phyloP scores from a whole-genome alignment of 2,329 filamentous ascomycete species.

The Epichloe sibirici region DNA sequence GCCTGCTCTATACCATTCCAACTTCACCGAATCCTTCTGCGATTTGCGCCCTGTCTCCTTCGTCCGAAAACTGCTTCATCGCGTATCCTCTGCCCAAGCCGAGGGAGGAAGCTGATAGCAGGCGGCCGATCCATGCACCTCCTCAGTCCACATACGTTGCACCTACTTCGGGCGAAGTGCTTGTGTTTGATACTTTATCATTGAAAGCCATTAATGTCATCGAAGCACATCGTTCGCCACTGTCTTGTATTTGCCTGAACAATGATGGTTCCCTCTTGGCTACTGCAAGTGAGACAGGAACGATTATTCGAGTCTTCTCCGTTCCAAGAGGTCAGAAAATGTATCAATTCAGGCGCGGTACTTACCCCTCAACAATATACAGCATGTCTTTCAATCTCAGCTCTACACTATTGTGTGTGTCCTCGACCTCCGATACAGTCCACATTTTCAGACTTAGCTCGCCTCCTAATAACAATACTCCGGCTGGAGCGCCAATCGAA shows the following conservation, averaged over 20 bases:
- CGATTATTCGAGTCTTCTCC: slow-evolving; percentile 91
- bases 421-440: slow-evolving; percentile 89
- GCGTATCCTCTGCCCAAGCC: slow-evolving; percentile 80
- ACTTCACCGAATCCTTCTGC: slow-evolving; percentile 88
- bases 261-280: slow-evolving; percentile 84
- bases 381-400: slow-evolving; percentile 98
- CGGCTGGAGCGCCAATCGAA: slow-evolving; percentile 24
- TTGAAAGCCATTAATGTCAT: slow-evolving; percentile 91
- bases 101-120: slow-evolving; percentile 44
- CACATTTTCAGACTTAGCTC: slow-evolving; percentile 79
- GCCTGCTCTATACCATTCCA: slow-evolving; percentile 78
- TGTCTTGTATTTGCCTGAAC: slow-evolving; percentile 85
- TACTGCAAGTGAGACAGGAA: slow-evolving; percentile 93
- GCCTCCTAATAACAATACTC: slow-evolving; percentile 28
- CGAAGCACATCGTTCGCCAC: slow-evolving; percentile 82
- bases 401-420: slow-evolving; percentile 86
- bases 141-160: slow-evolving; percentile 66
- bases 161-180: slow-evolving; percentile 79
- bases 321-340: slow-evolving; percentile 85
- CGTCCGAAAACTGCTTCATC: slow-evolving; percentile 90
- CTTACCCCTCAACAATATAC: slow-evolving; percentile 90
- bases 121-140: slow-evolving; percentile 69
- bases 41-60: slow-evolving; percentile 85
- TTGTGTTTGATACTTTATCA: slow-evolving; percentile 82
- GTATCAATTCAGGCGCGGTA: slow-evolving; percentile 90